Evolutionary conservation across 306 rosid species (phyloP).

Genomic region (Parietaria judaica): DNA sequence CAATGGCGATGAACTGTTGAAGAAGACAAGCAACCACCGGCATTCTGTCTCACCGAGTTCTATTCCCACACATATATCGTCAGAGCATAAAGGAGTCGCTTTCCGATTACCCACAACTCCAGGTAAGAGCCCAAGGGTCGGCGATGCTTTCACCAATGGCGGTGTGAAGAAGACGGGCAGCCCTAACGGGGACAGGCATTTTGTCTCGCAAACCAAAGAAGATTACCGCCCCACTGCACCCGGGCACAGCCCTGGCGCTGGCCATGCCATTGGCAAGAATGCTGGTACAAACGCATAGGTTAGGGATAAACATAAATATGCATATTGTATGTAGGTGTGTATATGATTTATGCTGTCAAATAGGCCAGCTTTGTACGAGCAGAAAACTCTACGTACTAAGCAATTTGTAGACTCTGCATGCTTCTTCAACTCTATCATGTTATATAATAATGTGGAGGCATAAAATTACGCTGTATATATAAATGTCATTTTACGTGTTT

Average conservation of each 20-base stretch:
- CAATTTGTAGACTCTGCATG: no score
- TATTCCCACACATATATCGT: no score
- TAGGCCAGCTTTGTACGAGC: no score
- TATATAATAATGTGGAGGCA: no score
- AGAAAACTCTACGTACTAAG: no score
- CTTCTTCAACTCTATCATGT: no score
- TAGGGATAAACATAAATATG: neutral
- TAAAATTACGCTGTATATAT: no score
- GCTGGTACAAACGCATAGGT: conserved; percentile 13
- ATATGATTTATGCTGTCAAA: neutral
- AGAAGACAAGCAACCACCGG: neutral
- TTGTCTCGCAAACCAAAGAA: conserved; percentile 1
- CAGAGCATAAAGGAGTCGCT: neutral
- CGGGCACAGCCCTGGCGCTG: conserved; percentile 60
- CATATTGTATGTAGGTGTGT: neutral
- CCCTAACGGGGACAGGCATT: neutral
- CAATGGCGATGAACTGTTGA: neutral
- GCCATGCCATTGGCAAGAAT: conserved; percentile 46
- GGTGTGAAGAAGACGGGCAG: neutral
- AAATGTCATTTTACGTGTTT: no score
- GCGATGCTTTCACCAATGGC: conserved; percentile 1
- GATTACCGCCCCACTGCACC: conserved; percentile 19
- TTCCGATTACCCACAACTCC: conserved; percentile 21
- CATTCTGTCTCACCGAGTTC: neutral
- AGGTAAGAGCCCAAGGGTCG: conserved; percentile 25